Percentiles rank a stretch among this genome's conserved stretches.
Conservation (phyloP, 2,329 filamentous ascomycete genomes). For the Ophiostoma fasciatum region DNA sequence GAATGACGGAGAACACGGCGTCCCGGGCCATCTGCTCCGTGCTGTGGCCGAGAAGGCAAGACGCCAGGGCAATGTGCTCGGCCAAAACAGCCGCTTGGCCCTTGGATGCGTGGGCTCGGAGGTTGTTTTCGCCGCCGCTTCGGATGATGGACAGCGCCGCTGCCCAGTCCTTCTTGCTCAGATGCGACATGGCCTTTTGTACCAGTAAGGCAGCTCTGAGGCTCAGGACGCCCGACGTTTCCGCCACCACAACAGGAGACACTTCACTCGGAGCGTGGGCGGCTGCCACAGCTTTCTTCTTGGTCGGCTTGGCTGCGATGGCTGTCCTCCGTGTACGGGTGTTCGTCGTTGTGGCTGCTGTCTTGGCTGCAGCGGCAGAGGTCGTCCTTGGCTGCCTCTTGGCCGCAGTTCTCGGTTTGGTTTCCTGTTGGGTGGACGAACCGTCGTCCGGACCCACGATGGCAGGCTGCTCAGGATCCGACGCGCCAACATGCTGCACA, state of each 20-base stretch:
- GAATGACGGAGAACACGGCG: conserved; percentile 75
- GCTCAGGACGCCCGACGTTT: conserved; percentile 15
- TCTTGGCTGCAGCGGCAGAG: conserved; percentile 17
- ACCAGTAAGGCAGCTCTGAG: conserved; percentile 25
- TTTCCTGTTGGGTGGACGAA: not conserved
- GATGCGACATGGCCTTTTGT: conserved; percentile 28
- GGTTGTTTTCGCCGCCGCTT: conserved; percentile 7
- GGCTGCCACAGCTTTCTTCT: no score
- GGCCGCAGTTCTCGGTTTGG: not conserved
- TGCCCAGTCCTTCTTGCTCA: conserved; percentile 39
- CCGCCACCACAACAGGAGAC: not conserved
- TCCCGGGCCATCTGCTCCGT: conserved; percentile 61
- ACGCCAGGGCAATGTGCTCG: conserved; percentile 49
- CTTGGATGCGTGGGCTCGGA: not conserved
- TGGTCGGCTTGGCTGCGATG: conserved; percentile 11
- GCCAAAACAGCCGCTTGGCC: conserved; percentile 22
- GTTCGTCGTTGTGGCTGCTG: conserved; percentile 6
- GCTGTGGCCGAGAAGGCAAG: conserved; percentile 52
- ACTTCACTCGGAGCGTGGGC: no score
- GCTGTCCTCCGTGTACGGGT: conserved; percentile 15
- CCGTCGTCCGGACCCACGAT: not conserved
- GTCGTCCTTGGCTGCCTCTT: conserved; percentile 13
- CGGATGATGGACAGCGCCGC: conserved; percentile 42
- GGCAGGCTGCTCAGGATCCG: no score
- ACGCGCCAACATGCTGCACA: not conserved